Percentiles rank a stretch among this genome's conserved stretches.
Conservation (phyloP, 768 basidiomycete genomes). For the Mycena pura region DNA sequence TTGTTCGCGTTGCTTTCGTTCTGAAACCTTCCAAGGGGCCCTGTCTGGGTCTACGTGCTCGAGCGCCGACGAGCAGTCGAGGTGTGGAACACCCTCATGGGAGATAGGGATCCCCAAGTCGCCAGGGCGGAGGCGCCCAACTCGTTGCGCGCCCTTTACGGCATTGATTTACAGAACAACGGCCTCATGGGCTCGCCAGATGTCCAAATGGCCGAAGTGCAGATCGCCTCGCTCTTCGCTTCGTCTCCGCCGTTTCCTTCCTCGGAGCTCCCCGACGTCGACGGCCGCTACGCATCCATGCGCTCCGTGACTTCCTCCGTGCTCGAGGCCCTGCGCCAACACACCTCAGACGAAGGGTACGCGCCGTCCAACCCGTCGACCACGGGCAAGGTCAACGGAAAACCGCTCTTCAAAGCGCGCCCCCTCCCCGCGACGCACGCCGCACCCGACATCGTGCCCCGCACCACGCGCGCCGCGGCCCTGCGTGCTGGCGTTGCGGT, state of each 20-base stretch:
- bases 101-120: slow-evolving; percentile 63
- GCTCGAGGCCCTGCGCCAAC: slow-evolving; percentile 49
- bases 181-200: slow-evolving; percentile 78
- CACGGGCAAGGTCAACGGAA: slow-evolving; percentile 51
- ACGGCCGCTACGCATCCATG: slow-evolving; percentile 43
- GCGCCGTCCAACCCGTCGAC: slow-evolving; percentile 53
- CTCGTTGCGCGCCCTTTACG: slow-evolving; percentile 77
- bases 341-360: slow-evolving; percentile 50
- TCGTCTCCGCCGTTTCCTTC: slow-evolving; percentile 84
- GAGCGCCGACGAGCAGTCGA: slow-evolving; percentile 83
- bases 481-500: slow-evolving; percentile 67
- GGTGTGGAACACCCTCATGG: slow-evolving; percentile 81
- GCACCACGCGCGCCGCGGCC: slow-evolving; percentile 76
- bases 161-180: slow-evolving; percentile 60
- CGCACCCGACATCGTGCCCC: slow-evolving; percentile 75
- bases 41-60: slow-evolving; percentile 92
- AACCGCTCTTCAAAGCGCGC: slow-evolving; percentile 68
- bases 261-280: slow-evolving; percentile 62
- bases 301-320: slow-evolving; percentile 56
- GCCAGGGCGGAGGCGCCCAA: slow-evolving; percentile 62
- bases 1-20: slow-evolving; percentile 5
- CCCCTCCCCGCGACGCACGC: slow-evolving; percentile 65
- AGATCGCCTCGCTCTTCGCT: slow-evolving; percentile 79
- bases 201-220: slow-evolving; percentile 72
- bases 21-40: slow-evolving; percentile 57